These are phyloP conservation scores for Trichoderma harzianum DNA, from an alignment of 2,329 filamentous ascomycete genomes.

Conservation along the genomic window DNA sequence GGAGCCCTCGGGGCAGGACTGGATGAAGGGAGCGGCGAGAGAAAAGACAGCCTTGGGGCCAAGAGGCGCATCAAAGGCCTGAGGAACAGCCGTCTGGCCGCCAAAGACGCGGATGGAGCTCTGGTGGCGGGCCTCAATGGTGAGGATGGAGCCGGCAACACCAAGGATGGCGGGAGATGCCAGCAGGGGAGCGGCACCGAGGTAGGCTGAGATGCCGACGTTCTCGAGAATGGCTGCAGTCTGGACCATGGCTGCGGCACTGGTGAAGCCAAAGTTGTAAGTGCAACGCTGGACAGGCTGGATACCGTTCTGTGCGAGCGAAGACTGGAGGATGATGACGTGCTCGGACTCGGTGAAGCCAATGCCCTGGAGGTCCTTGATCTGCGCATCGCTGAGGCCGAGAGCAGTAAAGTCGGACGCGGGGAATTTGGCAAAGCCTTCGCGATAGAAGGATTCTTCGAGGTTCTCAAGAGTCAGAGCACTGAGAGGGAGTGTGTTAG, in stretches of 20 bases:
- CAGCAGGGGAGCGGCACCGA: slow-evolving; percentile 67
- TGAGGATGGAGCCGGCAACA: slow-evolving; percentile 67
- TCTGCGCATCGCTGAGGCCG: slow-evolving; percentile 29
- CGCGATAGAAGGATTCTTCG: slow-evolving; percentile 68
- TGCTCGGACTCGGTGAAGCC: slow-evolving; percentile 57
- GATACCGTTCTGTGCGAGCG: slow-evolving; percentile 60
- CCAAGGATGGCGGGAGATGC: slow-evolving; percentile 57
- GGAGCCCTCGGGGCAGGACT: slow-evolving; percentile 64
- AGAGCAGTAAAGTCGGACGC: slow-evolving; percentile 60
- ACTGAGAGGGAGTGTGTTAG: slow-evolving; percentile 21
- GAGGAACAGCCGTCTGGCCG: slow-evolving; percentile 58
- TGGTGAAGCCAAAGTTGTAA: slow-evolving; percentile 69
- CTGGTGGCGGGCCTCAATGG: slow-evolving; percentile 71
- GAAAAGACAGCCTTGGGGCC: slow-evolving; percentile 68
- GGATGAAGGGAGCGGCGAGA: slow-evolving; percentile 69
- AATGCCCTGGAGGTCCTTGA: slow-evolving; percentile 56
- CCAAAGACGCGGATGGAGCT: slow-evolving; percentile 64
- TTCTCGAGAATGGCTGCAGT: slow-evolving; percentile 69
- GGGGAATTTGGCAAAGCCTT: slow-evolving; percentile 66
- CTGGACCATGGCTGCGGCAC: slow-evolving; percentile 63
- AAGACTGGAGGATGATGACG: slow-evolving; percentile 43
- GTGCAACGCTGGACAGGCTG: slow-evolving; percentile 65
- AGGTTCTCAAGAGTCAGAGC: slow-evolving; percentile 73
- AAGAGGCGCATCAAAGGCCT: slow-evolving; percentile 68
- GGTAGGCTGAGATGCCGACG: slow-evolving; percentile 69